These are phyloP conservation scores for Ustilago cynodontis DNA, from an alignment of 1,284 basidiomycete species.

Conservation along the genomic window DNA sequence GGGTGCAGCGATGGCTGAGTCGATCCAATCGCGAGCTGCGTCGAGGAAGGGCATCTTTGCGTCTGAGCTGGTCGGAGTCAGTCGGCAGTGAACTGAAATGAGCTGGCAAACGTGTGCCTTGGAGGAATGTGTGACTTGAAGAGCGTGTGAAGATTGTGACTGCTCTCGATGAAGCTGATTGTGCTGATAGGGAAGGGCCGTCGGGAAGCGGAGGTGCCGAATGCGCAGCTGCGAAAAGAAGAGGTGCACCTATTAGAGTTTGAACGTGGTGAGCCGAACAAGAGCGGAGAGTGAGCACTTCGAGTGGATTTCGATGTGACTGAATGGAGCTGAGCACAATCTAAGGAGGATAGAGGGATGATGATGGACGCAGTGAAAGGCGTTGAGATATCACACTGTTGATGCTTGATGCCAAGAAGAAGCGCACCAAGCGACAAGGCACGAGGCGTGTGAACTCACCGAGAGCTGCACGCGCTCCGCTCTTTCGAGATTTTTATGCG, in stretches of 20 bases:
- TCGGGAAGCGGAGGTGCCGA: constrained; percentile 3
- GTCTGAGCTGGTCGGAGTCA: not conserved
- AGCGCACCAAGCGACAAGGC: not conserved
- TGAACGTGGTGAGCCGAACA: not conserved
- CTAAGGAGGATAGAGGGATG: not conserved
- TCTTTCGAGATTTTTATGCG: too few species aligned
- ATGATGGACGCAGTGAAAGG: not conserved
- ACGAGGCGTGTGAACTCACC: not conserved
- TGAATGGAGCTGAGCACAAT: not conserved
- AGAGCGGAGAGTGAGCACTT: not conserved
- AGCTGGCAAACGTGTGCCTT: not conserved
- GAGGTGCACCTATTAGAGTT: not conserved
- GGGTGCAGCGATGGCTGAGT: not conserved
- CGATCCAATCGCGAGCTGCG: constrained; percentile 7
- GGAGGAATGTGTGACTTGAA: not conserved
- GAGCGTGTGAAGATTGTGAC: not conserved
- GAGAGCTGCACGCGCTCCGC: too few species aligned
- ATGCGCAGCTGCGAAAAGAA: not conserved
- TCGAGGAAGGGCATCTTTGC: constrained; percentile 19
- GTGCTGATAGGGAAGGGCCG: not conserved
- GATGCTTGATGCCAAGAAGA: too few species aligned
- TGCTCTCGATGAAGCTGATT: not conserved
- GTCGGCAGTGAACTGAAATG: not conserved
- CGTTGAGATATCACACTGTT: not conserved
- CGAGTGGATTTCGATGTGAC: not conserved